Percentiles rank a stretch among this genome's conserved stretches.
Evolutionary conservation across 495 filamentous ascomycete genomes (phyloP).

Genomic region (Penicillium parvum): DNA sequence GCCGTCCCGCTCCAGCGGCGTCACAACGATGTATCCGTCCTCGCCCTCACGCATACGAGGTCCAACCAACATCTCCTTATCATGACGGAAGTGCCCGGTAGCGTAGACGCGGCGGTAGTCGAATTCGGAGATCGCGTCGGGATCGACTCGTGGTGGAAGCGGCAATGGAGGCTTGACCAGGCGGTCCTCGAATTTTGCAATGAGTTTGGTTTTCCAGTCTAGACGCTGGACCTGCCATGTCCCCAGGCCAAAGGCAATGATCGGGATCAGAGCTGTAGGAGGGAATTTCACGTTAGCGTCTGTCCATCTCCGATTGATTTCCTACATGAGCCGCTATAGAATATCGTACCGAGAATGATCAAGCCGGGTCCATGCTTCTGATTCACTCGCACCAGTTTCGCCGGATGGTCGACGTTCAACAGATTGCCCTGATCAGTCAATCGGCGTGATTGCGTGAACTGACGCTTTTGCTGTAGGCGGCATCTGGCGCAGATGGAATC

Average conservation of each 20-base stretch:
- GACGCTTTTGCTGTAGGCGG: slow-evolving; percentile 35
- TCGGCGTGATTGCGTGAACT: slow-evolving; percentile 20
- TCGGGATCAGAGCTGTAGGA: slow-evolving; percentile 75
- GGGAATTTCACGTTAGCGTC: background rate
- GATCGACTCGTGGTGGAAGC: slow-evolving; percentile 76
- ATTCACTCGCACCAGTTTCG: slow-evolving; percentile 65
- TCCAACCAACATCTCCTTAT: slow-evolving; percentile 92
- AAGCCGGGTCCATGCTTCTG: slow-evolving; percentile 76
- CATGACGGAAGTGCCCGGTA: slow-evolving; percentile 73
- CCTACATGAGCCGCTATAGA: background rate
- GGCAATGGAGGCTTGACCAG: slow-evolving; percentile 82
- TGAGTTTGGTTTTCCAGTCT: slow-evolving; percentile 85
- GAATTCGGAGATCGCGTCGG: slow-evolving; percentile 74
- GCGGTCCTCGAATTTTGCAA: slow-evolving; percentile 86
- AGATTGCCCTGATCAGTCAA: slow-evolving; percentile 24
- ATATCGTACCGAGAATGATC: slow-evolving; percentile 63
- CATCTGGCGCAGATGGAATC: slow-evolving; percentile 38
- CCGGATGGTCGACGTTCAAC: slow-evolving; percentile 81
- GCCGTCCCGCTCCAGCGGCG: slow-evolving; percentile 74
- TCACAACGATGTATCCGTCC: slow-evolving; percentile 86
- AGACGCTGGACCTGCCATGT: slow-evolving; percentile 96
- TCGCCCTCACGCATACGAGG: slow-evolving; percentile 85
- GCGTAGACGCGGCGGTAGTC: slow-evolving; percentile 84
- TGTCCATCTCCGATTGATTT: background rate
- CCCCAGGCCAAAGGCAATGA: slow-evolving; percentile 85